phyloP scores from a whole-genome alignment of 345 rosid genomes.

The Noccaea bulbosa region DNA sequence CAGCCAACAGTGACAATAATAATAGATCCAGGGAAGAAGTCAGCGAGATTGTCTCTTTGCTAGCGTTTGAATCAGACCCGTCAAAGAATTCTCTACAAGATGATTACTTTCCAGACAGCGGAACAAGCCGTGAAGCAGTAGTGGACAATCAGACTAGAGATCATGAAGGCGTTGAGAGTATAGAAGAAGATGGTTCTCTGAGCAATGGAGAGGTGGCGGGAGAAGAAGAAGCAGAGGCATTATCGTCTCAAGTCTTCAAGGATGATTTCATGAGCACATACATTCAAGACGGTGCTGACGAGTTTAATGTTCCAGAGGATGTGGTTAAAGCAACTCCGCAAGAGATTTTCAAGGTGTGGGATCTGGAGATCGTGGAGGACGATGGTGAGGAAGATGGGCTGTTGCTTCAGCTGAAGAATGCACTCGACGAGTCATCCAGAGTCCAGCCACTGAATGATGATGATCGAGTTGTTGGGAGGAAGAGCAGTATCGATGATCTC shows the following conservation, averaged over 20 bases:
- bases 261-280: conserved; percentile 43
- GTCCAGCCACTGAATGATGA: conserved; percentile 37
- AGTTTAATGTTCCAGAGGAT: conserved; percentile 22
- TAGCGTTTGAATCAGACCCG: conserved; percentile 37
- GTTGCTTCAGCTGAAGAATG: conserved; percentile 53
- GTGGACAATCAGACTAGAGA: conserved; percentile 9
- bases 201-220: conserved; percentile 3
- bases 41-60: conserved; percentile 24
- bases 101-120: conserved; percentile 38
- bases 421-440: conserved; percentile 44
- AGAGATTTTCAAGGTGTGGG: conserved; percentile 78
- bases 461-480: conserved; percentile 41
- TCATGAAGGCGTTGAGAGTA: conserved; percentile 19
- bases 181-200: conserved; percentile 5
- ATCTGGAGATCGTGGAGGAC: conserved; percentile 54
- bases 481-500: conserved; percentile 50
- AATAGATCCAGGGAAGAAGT: conserved; percentile 31
- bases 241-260: conserved; percentile 29
- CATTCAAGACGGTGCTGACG: conserved; percentile 18
- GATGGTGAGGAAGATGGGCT: conserved; percentile 66
- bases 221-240: conserved; percentile 18
- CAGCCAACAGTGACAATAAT: not conserved
- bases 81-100: conserved; percentile 40
- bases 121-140: conserved; percentile 30
- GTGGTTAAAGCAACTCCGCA: conserved; percentile 2